phyloP scores from a whole-genome alignment of 192 early-diverging fungal genomes.

The Podila epicladia region DNA sequence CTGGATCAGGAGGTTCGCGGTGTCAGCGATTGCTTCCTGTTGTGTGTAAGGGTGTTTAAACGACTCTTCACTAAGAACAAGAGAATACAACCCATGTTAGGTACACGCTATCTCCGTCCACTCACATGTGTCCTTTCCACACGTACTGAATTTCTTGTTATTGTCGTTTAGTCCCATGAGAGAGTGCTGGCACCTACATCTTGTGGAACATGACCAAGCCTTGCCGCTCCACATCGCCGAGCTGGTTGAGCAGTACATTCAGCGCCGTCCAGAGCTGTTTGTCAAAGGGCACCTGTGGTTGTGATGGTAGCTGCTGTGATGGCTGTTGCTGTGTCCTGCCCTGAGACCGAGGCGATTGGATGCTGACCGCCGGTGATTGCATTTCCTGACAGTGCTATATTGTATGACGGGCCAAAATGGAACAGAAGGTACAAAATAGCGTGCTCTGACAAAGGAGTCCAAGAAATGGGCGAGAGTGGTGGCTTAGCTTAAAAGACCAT shows the following conservation, averaged over 20 bases:
- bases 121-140: neutral
- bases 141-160: neutral
- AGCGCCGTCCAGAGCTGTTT: slow-evolving; percentile 44
- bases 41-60: slow-evolving; percentile 52
- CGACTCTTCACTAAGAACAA: slow-evolving; percentile 33
- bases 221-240: slow-evolving; percentile 43
- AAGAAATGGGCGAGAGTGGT: too few species aligned
- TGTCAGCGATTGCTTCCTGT: slow-evolving; percentile 43
- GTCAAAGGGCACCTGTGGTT: slow-evolving; percentile 36
- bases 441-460: too few species aligned
- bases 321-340: slow-evolving; percentile 3
- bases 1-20: slow-evolving; percentile 37
- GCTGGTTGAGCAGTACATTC: slow-evolving; percentile 34
- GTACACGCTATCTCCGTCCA: neutral
- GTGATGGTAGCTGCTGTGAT: slow-evolving; percentile 3
- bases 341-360: slow-evolving; percentile 41
- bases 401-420: too few species aligned
- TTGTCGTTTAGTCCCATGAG: neutral
- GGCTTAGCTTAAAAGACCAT: too few species aligned
- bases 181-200: slow-evolving; percentile 18
- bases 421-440: too few species aligned
- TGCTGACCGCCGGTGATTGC: slow-evolving; percentile 49
- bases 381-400: neutral
- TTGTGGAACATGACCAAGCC: slow-evolving; percentile 51
- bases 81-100: neutral